phyloP scores from a whole-genome alignment of 2,329 filamentous ascomycete species.

The Microcyclospora pomicola region DNA sequence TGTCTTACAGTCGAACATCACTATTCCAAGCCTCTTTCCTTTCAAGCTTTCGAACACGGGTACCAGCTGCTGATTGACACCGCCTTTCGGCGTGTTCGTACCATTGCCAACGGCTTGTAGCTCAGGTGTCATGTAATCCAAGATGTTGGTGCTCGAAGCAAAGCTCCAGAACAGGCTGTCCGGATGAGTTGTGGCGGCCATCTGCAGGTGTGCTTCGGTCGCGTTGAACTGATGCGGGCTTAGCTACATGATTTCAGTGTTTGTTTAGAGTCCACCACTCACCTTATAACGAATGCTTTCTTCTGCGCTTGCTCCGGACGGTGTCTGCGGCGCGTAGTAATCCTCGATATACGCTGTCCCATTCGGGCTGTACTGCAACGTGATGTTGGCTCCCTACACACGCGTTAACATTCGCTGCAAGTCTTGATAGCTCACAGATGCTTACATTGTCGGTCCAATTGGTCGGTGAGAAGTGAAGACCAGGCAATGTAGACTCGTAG shows the following conservation, averaged over 20 bases:
- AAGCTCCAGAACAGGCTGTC: conserved; percentile 37
- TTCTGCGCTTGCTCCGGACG: conserved; percentile 18
- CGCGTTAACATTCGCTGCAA: background rate
- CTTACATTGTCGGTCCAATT: conserved; percentile 32
- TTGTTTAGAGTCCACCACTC: background rate
- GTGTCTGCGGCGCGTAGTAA: conserved; percentile 30
- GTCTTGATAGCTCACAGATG: background rate
- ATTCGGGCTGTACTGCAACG: conserved; percentile 29
- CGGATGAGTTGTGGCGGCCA: conserved; percentile 22
- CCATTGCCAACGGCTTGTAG: conserved; percentile 34
- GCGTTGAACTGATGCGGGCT: conserved; percentile 30
- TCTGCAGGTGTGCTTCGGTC: conserved; percentile 26
- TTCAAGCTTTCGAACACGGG: conserved; percentile 22
- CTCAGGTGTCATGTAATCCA: conserved; percentile 28
- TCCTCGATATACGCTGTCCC: conserved; percentile 37
- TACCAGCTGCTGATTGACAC: conserved; percentile 33
- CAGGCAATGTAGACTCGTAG: conserved; percentile 28
- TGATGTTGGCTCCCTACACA: conserved; percentile 20
- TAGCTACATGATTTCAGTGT: no score
- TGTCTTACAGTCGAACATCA: conserved; percentile 34
- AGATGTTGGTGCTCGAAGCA: conserved; percentile 31
- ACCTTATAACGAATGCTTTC: conserved; percentile 31
- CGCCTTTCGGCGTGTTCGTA: conserved; percentile 25
- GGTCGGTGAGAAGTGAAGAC: conserved; percentile 33
- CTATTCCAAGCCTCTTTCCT: conserved; percentile 36